Evolutionary conservation across 2,329 filamentous ascomycete genomes (phyloP).

Genomic region (Hirsutella minnesotensis): DNA sequence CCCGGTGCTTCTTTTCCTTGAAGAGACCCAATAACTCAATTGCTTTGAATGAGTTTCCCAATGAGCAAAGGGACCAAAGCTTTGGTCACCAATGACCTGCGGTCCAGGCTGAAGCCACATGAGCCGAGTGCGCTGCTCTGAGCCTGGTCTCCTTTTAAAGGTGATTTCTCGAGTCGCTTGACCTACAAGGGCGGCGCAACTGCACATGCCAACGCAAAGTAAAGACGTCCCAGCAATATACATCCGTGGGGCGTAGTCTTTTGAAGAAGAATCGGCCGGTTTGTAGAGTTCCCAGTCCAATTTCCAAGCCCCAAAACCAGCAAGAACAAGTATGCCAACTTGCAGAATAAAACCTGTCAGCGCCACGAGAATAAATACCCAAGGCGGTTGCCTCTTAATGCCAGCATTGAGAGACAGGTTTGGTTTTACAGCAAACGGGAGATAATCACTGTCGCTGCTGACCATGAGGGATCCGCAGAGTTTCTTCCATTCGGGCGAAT

Average conservation of each 20-base stretch:
- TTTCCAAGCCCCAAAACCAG: conserved; percentile 8
- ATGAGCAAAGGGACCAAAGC: conserved; percentile 11
- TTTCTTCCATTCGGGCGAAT: neutral
- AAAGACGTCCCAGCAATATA: conserved; percentile 9
- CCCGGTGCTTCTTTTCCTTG: neutral
- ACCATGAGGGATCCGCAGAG: neutral
- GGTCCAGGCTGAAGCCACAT: conserved; percentile 12
- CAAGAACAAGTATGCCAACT: conserved; percentile 6
- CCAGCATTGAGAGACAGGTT: conserved; percentile 8
- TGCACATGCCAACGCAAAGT: conserved; percentile 10
- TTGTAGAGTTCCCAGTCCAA: conserved; percentile 4
- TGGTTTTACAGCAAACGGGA: conserved; percentile 4
- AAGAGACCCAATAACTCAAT: conserved; percentile 5
- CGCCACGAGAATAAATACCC: conserved; percentile 5
- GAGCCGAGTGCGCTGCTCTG: neutral
- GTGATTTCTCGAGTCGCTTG: conserved; percentile 8
- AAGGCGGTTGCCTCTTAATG: conserved; percentile 4
- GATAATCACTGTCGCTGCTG: neutral
- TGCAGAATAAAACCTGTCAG: conserved; percentile 7
- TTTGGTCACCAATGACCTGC: conserved; percentile 12
- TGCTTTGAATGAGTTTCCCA: conserved; percentile 3
- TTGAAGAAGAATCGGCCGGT: neutral
- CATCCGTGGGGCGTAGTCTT: conserved; percentile 8
- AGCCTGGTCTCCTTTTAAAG: conserved; percentile 1
- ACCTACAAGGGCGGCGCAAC: conserved; percentile 10